Evolutionary conservation across 306 rosid genomes (phyloP).

Genomic region (Ceratonia siliqua): DNA sequence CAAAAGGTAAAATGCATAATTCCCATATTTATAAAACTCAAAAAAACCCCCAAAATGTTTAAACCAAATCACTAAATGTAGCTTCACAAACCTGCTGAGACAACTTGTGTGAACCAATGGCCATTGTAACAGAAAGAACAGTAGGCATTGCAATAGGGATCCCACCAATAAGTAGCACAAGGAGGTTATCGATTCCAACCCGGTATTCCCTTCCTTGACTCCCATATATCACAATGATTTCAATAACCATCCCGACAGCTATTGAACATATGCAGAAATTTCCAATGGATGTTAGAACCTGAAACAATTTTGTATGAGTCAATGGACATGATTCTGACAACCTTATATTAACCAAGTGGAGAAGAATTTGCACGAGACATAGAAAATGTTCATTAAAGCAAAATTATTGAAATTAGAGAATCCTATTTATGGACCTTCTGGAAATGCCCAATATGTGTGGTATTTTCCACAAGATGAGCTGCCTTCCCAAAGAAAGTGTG

Average conservation of each 20-base stretch:
- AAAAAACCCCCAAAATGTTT: background rate
- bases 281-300: slow-evolving; percentile 74
- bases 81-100: slow-evolving; percentile 57
- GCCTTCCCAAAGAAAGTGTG: slow-evolving; percentile 83
- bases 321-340: slow-evolving; percentile 9
- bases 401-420: background rate
- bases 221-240: slow-evolving; percentile 61
- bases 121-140: slow-evolving; percentile 88
- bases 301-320: slow-evolving; percentile 25
- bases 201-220: slow-evolving; percentile 36
- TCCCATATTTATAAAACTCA: background rate
- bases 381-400: background rate
- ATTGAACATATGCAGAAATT: slow-evolving; percentile 79
- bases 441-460: slow-evolving; percentile 78
- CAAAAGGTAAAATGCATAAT: background rate
- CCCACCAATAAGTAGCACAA: slow-evolving; percentile 76
- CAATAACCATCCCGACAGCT: slow-evolving; percentile 67
- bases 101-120: slow-evolving; percentile 67
- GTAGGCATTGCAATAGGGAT: slow-evolving; percentile 92
- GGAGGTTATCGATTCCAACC: slow-evolving; percentile 64
- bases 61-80: slow-evolving; percentile 6
- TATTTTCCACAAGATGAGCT: slow-evolving; percentile 83
- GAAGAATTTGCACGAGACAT: background rate
- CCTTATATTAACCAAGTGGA: background rate
- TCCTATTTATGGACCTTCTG: slow-evolving; percentile 51